Percentiles rank a stretch among this genome's conserved stretches.
These are phyloP conservation scores for Alternaria rosae DNA, from an alignment of 2,329 filamentous ascomycete genomes.

Conservation along the genomic window DNA sequence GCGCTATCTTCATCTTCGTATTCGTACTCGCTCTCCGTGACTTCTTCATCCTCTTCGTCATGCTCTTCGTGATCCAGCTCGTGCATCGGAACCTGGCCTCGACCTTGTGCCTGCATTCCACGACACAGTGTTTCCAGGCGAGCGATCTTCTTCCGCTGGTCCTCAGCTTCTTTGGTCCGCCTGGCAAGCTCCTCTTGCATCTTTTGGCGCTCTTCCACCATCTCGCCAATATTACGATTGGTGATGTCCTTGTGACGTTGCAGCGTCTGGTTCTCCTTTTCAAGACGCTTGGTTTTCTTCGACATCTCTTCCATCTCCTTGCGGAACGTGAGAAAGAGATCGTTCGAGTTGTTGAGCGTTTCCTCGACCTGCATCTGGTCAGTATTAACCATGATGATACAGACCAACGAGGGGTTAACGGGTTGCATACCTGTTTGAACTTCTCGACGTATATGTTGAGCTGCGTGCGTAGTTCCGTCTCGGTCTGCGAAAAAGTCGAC, in stretches of 20 bases:
- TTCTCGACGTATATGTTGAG: constrained; percentile 99
- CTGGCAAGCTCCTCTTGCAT: constrained; percentile 76
- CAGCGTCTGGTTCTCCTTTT: constrained; percentile 92
- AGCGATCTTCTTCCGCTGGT: constrained; percentile 82
- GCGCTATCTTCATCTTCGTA: constrained; percentile 56
- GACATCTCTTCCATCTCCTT: constrained; percentile 99
- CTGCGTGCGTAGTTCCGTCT: constrained; percentile 90
- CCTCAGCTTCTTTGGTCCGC: constrained; percentile 77
- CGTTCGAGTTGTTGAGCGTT: constrained; percentile 97
- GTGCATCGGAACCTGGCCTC: constrained; percentile 68
- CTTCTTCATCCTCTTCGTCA: constrained; percentile 63
- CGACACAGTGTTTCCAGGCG: constrained; percentile 95
- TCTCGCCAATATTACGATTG: constrained; percentile 92
- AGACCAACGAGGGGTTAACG: constrained; percentile 28
- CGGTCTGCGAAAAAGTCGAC: constrained; percentile 93
- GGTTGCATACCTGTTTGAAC: constrained; percentile 87
- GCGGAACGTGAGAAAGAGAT: constrained; percentile 93
- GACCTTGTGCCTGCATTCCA: constrained; percentile 93
- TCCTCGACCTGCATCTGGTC: constrained; percentile 86
- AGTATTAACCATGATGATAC: constrained; percentile 52
- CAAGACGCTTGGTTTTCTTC: constrained; percentile 95
- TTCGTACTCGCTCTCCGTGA: constrained; percentile 53
- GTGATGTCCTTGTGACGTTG: constrained; percentile 94
- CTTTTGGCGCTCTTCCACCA: constrained; percentile 90
- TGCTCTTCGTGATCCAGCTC: constrained; percentile 48